Base-by-base conservation (phyloP, 257 asterid species). In the Nicotiana tomentosiformis region DNA sequence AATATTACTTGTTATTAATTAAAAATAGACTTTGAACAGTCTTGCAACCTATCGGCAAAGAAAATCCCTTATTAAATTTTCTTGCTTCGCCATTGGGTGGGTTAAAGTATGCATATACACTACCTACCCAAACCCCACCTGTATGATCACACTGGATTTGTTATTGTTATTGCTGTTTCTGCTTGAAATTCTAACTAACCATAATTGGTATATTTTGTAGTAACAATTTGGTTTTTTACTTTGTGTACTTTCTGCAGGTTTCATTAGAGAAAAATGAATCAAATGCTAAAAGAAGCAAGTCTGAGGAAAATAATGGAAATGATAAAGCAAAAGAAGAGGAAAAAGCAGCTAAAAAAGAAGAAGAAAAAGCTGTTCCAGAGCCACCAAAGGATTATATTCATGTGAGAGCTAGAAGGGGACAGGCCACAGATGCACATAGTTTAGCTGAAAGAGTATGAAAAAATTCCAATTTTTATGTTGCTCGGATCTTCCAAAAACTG, bases 341-440 rank as follows among this genome's bases (percentile, higher is more conserved):
- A 79, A 85, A 81, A 66, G 88, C 56, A 15, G 30, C 68, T 69
- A 60, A 70, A 77, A 86, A 82, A 11, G 43, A 62, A 82, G 81
- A 85, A 43, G 90, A 85, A 84, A 60, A 89, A 86, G 87, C 82
- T 82, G 8, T 1, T 58, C 65, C 89, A 53, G 97, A 92, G 88
- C 85, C 97, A 43, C 93, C 91, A 32, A 93, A 93, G 88, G 98
- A 95, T 77, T 95, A 92, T 61, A 95, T 95, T 85, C 98, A 95
- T 88, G 98, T 95, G 37, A 91, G 98, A 88, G 98, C 98, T 7
- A 91, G 98, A 88, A 90, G 98, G 76, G 98, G 98, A 18, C 95
- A 95, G 53, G 98, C 98, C 17, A 95, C 98, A 18, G 98, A 95
- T 87, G 97, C 98, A 30, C 98, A 95, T 56, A 95, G 98, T 83